These are phyloP conservation scores for Malus sieversii DNA, from an alignment of 306 rosid species.

Conservation along the genomic window DNA sequence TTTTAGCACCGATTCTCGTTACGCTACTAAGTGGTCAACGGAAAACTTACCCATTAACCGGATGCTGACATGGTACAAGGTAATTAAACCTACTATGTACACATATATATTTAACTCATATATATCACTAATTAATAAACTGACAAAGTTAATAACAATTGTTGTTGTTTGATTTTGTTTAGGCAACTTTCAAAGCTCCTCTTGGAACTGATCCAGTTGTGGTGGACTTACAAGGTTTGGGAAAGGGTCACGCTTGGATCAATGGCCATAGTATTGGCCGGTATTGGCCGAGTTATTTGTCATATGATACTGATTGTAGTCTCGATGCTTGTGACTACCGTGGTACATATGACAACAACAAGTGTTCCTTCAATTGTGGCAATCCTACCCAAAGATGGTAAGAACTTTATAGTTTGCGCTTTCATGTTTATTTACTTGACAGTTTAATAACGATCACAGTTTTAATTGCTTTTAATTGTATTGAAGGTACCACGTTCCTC, in stretches of 20 bases:
- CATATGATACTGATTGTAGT: slow-evolving; percentile 36
- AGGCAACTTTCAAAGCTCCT: slow-evolving; percentile 56
- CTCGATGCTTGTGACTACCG: slow-evolving; percentile 46
- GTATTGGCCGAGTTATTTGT: slow-evolving; percentile 37
- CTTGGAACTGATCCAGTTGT: slow-evolving; percentile 34
- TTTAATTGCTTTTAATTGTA: not conserved
- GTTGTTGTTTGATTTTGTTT: not conserved
- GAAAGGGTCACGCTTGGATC: slow-evolving; percentile 50
- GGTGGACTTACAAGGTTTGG: slow-evolving; percentile 39
- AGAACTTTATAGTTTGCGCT: not conserved
- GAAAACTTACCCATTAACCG: slow-evolving; percentile 14
- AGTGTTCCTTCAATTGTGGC: slow-evolving; percentile 49
- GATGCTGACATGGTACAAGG: slow-evolving; percentile 60
- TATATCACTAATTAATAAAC: not conserved
- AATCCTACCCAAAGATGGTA: slow-evolving; percentile 46
- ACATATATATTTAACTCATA: not conserved
- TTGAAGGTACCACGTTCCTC: slow-evolving; percentile 48
- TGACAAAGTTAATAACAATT: not conserved
- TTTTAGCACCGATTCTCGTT: slow-evolving; percentile 14
- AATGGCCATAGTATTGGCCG: slow-evolving; percentile 41
- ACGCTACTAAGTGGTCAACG: slow-evolving; percentile 27
- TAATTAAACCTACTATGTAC: not conserved
- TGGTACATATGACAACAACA: slow-evolving; percentile 22
- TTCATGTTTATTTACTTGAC: not conserved
- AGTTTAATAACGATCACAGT: not conserved